phyloP scores from a whole-genome alignment of 129 eudicot genomes.

The Chrysanthemum makinoi region DNA sequence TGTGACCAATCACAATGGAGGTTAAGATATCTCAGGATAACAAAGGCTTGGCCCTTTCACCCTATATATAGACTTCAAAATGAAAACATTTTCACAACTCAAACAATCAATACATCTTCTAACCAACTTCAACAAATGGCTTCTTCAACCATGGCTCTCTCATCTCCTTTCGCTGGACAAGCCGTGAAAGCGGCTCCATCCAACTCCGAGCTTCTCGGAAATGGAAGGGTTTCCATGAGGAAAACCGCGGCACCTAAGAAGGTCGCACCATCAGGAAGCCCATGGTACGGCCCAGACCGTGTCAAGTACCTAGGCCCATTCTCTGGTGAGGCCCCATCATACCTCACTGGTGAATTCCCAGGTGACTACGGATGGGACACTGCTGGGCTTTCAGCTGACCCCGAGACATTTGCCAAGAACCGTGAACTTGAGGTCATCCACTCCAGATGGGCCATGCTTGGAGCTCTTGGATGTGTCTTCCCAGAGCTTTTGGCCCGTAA shows the following conservation, averaged over 20 bases:
- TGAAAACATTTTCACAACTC: constrained; percentile 19
- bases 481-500: constrained; percentile 76
- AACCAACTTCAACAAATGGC: constrained; percentile 37
- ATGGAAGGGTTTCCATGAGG: constrained; percentile 60
- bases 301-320: constrained; percentile 79
- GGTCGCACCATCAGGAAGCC: constrained; percentile 48
- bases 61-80: constrained; percentile 27
- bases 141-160: constrained; percentile 63
- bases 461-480: constrained; percentile 72
- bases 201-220: constrained; percentile 36
- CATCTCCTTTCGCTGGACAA: constrained; percentile 57
- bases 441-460: constrained; percentile 48
- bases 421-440: constrained; percentile 62
- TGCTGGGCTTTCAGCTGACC: constrained; percentile 71
- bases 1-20: constrained; percentile 32
- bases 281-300: constrained; percentile 73
- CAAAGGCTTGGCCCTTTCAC: constrained; percentile 1
- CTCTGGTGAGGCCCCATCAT: constrained; percentile 75
- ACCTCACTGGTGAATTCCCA: constrained; percentile 74
- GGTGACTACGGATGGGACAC: constrained; percentile 84
- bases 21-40: constrained; percentile 40
- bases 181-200: constrained; percentile 48
- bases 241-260: constrained; percentile 35
- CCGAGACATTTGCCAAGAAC: constrained; percentile 76
- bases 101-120: constrained; percentile 11